A percentile compares a stretch with the other conserved stretches of the same genome.
These are phyloP conservation scores for Boletus subparvulus DNA, from an alignment of 768 basidiomycete species.

Conservation along the genomic window DNA sequence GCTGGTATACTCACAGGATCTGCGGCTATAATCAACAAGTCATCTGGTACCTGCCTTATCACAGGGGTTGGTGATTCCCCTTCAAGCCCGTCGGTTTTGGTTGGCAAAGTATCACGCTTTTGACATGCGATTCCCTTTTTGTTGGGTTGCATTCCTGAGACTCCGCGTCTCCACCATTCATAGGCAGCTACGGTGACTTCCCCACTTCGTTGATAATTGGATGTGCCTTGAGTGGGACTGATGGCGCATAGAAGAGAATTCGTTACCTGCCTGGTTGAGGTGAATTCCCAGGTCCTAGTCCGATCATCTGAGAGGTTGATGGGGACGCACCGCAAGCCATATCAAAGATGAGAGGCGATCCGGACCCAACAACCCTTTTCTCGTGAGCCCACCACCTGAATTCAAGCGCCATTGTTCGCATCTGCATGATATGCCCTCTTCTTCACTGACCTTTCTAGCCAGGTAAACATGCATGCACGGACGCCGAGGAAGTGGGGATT, in stretches of 20 bases:
- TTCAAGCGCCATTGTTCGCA: conserved; percentile 13
- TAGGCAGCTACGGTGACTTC: conserved; percentile 59
- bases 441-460: conserved; percentile 47
- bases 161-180: conserved; percentile 58
- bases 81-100: background rate
- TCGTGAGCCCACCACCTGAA: conserved; percentile 29
- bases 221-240: conserved; percentile 18
- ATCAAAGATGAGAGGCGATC: conserved; percentile 27
- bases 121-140: conserved; percentile 3
- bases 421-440: background rate
- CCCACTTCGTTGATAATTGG: conserved; percentile 41
- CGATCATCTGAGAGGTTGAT: background rate
- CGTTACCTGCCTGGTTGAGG: conserved; percentile 24
- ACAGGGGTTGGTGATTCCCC: background rate
- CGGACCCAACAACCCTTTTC: conserved; percentile 4
- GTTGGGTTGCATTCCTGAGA: conserved; percentile 22
- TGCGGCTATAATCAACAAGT: conserved; percentile 22
- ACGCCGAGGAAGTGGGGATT: conserved; percentile 74
- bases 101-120: background rate
- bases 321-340: conserved; percentile 30
- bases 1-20: conserved; percentile 23
- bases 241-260: conserved; percentile 7
- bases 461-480: conserved; percentile 50
- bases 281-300: background rate
- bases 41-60: conserved; percentile 12